These are phyloP conservation scores for Claviceps sp. DNA, from an alignment of 2,329 filamentous ascomycete species.

Conservation along the genomic window DNA sequence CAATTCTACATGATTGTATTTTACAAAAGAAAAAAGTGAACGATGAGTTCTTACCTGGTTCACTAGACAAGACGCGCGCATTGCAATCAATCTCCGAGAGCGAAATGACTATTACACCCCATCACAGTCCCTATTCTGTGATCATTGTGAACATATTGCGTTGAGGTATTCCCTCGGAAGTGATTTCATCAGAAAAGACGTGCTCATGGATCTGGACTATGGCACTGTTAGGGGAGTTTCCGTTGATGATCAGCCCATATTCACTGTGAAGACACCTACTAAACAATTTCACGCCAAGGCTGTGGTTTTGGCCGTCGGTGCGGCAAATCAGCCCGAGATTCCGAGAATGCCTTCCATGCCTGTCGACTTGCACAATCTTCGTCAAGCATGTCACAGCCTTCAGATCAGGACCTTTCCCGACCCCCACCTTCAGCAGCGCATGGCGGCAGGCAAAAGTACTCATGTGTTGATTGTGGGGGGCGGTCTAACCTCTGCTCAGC, in stretches of 20 bases:
- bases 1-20: neutral
- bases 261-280: constrained; percentile 47
- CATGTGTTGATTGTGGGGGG: constrained; percentile 61
- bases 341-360: constrained; percentile 25
- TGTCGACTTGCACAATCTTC: constrained; percentile 7
- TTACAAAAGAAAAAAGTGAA: neutral
- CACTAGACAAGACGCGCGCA: constrained; percentile 26
- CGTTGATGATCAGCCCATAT: constrained; percentile 40
- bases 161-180: constrained; percentile 34
- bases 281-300: constrained; percentile 41
- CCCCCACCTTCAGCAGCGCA: constrained; percentile 34
- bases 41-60: neutral
- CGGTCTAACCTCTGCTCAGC: constrained; percentile 62
- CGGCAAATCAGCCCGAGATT: constrained; percentile 45
- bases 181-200: constrained; percentile 46
- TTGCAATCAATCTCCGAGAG: constrained; percentile 51
- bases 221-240: constrained; percentile 31
- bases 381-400: constrained; percentile 49
- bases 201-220: constrained; percentile 48
- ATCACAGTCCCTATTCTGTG: constrained; percentile 44
- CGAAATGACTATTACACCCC: constrained; percentile 58
- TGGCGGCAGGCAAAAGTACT: constrained; percentile 36
- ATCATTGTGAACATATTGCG: constrained; percentile 46
- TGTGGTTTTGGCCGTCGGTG: constrained; percentile 58
- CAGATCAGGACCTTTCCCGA: constrained; percentile 47